These are phyloP conservation scores for Hanseniaspora lindneri DNA, from an alignment of 805 yeast genomes.

Conservation along the genomic window DNA sequence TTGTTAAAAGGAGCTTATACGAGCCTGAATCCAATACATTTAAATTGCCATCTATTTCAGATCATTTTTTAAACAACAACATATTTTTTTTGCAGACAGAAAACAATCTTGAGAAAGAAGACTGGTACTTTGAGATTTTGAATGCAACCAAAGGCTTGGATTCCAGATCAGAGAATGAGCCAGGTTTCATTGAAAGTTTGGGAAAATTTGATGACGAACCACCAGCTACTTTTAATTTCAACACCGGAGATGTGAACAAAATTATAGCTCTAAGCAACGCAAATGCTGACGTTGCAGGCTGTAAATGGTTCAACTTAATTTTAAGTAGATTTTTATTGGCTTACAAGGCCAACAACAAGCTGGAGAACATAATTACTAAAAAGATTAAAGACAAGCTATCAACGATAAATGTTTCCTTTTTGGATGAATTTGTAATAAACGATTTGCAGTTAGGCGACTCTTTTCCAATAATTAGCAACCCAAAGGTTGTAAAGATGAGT, in stretches of 20 bases:
- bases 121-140: constrained; percentile 81
- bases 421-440: constrained; percentile 69
- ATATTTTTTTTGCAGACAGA: constrained; percentile 59
- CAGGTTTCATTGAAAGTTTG: constrained; percentile 51
- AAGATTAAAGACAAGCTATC: constrained; percentile 61
- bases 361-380: constrained; percentile 45
- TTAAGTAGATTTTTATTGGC: constrained; percentile 73
- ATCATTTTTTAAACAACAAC: constrained; percentile 4
- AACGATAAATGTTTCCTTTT: constrained; percentile 72
- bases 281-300: constrained; percentile 67
- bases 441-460: constrained; percentile 64
- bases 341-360: constrained; percentile 55
- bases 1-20: constrained; percentile 39
- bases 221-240: constrained; percentile 57
- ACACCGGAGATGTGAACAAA: constrained; percentile 57
- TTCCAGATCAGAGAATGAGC: constrained; percentile 23
- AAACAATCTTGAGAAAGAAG: constrained; percentile 73
- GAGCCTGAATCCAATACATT: constrained; percentile 5
- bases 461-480: constrained; percentile 69
- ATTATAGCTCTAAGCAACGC: constrained; percentile 69
- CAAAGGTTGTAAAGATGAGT: constrained; percentile 52
- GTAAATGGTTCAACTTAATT: constrained; percentile 85
- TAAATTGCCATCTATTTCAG: constrained; percentile 1
- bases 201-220: constrained; percentile 3
- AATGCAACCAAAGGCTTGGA: constrained; percentile 51